These are phyloP conservation scores for Penicillium herquei DNA, from an alignment of 495 filamentous ascomycete species.

Conservation along the genomic window DNA sequence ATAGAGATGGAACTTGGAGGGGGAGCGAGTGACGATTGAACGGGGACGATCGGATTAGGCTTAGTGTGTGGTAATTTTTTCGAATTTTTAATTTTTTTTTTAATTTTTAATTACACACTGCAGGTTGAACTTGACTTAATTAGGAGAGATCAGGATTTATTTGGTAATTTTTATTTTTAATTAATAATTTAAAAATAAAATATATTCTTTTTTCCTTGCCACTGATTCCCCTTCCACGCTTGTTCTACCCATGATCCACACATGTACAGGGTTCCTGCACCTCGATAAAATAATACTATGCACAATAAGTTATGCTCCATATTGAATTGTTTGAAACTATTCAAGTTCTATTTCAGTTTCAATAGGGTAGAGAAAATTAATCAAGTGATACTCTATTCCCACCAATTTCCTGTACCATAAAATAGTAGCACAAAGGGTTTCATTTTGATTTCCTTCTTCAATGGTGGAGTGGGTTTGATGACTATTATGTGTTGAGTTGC, in stretches of 20 bases:
- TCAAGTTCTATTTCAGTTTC: neutral
- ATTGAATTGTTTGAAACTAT: too few relatives aligned
- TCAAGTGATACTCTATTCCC: neutral
- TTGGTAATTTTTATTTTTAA: constrained; percentile 3
- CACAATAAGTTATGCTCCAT: neutral
- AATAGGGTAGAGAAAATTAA: neutral
- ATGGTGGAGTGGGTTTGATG: constrained; percentile 12
- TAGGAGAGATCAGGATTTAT: neutral
- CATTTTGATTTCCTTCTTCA: constrained; percentile 11
- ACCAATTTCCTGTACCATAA: neutral
- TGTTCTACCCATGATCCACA: constrained; percentile 2
- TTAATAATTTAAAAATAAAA: too few relatives aligned
- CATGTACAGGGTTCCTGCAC: constrained; percentile 17
- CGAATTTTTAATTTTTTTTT: neutral
- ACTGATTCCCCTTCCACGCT: constrained; percentile 5
- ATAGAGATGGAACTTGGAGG: constrained; percentile 10
- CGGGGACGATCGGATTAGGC: constrained; percentile 23
- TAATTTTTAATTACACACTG: neutral
- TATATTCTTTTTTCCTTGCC: too few relatives aligned
- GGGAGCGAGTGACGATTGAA: constrained; percentile 24
- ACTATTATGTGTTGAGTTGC: constrained; percentile 21
- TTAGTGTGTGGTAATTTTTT: constrained; percentile 15
- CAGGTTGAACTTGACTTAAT: too few relatives aligned
- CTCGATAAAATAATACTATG: constrained; percentile 7
- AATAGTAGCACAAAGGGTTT: constrained; percentile 1